phyloP scores from a whole-genome alignment of 2,329 filamentous ascomycete species.

The Penicillium olsonii region DNA sequence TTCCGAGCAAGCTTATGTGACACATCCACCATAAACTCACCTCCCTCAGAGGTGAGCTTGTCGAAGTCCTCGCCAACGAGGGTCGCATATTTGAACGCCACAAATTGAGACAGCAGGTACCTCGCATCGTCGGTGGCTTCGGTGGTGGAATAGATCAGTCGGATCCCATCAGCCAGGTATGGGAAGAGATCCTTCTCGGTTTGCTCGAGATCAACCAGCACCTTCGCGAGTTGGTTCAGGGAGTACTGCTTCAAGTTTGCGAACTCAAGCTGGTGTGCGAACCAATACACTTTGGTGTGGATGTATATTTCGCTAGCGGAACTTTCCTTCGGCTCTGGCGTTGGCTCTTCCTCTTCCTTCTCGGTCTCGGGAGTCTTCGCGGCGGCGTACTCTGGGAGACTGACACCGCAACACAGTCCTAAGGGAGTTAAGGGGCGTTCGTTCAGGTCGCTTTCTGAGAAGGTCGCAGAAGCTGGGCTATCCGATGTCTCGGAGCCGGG shows the following conservation, averaged over 20 bases:
- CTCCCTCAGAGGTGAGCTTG: slow-evolving; percentile 5
- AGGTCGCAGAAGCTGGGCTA: neutral
- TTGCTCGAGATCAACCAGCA: neutral
- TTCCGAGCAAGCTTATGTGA: slow-evolving; percentile 9
- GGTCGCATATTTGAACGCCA: slow-evolving; percentile 5
- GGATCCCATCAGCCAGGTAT: slow-evolving; percentile 6
- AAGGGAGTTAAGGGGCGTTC: slow-evolving; percentile 1
- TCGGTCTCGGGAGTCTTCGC: neutral
- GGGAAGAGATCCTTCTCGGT: neutral
- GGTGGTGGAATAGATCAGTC: slow-evolving; percentile 5
- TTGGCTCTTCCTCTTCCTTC: neutral
- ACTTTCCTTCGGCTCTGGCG: neutral
- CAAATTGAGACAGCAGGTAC: slow-evolving; percentile 9
- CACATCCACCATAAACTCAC: slow-evolving; percentile 11
- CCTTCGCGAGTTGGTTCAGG: slow-evolving; percentile 1
- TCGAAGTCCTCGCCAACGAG: neutral
- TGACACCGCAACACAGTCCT: neutral
- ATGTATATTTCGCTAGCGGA: neutral
- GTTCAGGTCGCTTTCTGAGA: slow-evolving; percentile 1
- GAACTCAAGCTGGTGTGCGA: slow-evolving; percentile 2
- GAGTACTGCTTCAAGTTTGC: slow-evolving; percentile 1
- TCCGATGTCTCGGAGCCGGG: neutral
- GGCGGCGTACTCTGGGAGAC: neutral
- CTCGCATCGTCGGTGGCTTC: neutral
- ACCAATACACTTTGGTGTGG: slow-evolving; percentile 10